A percentile compares a stretch with the other conserved stretches of the same genome.
Evolutionary conservation across 1,284 basidiomycete species (phyloP).

Genomic region (Trametes pubescens): DNA sequence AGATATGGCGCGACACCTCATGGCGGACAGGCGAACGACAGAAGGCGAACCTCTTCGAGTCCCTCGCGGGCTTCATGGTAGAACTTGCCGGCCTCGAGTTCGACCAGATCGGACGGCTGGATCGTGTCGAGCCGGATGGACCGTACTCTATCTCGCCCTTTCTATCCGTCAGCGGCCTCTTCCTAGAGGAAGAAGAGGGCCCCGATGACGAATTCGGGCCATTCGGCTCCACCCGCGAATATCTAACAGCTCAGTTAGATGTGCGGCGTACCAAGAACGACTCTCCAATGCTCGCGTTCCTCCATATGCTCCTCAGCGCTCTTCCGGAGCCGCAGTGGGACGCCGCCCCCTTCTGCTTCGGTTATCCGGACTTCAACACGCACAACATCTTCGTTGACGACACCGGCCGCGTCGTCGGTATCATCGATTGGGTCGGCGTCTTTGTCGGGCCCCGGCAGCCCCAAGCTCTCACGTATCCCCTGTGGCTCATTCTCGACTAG

Average conservation of each 20-base stretch:
- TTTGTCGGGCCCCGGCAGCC: conserved; percentile 10
- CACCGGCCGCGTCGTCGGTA: conserved; percentile 12
- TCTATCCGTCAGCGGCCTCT: not conserved
- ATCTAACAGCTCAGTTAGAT: not conserved
- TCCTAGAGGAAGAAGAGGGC: not conserved
- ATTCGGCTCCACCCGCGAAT: conserved; percentile 2
- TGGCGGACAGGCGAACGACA: conserved; percentile 11
- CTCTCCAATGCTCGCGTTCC: not conserved
- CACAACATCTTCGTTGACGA: conserved; percentile 24
- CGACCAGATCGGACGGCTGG: conserved; percentile 14
- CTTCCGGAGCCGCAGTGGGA: conserved; percentile 10
- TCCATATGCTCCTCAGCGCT: conserved; percentile 11
- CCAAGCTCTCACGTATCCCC: conserved; percentile 15
- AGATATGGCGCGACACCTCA: conserved; percentile 2
- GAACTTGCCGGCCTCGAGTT: conserved; percentile 11
- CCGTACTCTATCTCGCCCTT: not conserved
- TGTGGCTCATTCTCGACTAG: conserved; percentile 11
- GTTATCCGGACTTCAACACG: conserved; percentile 23
- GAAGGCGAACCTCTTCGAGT: conserved; percentile 6
- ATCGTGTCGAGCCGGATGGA: conserved; percentile 1
- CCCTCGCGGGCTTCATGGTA: conserved; percentile 8
- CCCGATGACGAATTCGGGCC: conserved; percentile 1
- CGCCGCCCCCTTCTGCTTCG: conserved; percentile 15
- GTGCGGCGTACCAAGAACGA: not conserved
- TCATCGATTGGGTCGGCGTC: conserved; percentile 27